Evolutionary conservation across 768 basidiomycete species (phyloP).

Genomic region (Xanthoconium purpureum): DNA sequence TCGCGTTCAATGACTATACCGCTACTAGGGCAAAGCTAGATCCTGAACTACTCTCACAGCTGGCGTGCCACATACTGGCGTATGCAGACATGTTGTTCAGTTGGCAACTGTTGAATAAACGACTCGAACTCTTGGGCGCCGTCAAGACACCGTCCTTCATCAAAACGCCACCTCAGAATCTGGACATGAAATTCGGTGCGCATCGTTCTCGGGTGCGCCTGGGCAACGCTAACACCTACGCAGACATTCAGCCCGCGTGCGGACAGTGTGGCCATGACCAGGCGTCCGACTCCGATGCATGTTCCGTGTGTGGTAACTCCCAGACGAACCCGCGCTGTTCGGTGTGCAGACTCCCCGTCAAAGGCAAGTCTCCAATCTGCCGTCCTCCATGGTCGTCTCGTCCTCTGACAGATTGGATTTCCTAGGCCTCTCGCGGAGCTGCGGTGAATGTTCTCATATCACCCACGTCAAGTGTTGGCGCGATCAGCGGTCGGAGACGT

Average conservation of each 20-base stretch:
- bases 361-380: slow-evolving; percentile 59
- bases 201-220: neutral
- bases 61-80: slow-evolving; percentile 54
- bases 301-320: slow-evolving; percentile 42
- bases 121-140: slow-evolving; percentile 71
- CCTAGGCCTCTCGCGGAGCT: slow-evolving; percentile 60
- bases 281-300: slow-evolving; percentile 36
- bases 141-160: slow-evolving; percentile 37
- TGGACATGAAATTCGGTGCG: slow-evolving; percentile 37
- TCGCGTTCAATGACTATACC: neutral
- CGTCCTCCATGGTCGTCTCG: too few species aligned
- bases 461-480: slow-evolving; percentile 67
- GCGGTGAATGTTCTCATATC: slow-evolving; percentile 59
- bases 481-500: slow-evolving; percentile 41
- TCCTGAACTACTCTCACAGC: slow-evolving; percentile 37
- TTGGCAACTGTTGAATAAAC: slow-evolving; percentile 70
- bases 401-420: neutral
- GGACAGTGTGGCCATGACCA: slow-evolving; percentile 38
- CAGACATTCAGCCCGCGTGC: slow-evolving; percentile 52
- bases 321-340: slow-evolving; percentile 55
- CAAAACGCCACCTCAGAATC: slow-evolving; percentile 22
- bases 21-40: slow-evolving; percentile 13
- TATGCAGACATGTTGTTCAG: slow-evolving; percentile 76
- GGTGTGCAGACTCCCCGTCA: slow-evolving; percentile 73
- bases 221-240: slow-evolving; percentile 2